These are phyloP conservation scores for Cystobasidiopsis lactophilus DNA, from an alignment of 768 basidiomycete species.

Conservation along the genomic window DNA sequence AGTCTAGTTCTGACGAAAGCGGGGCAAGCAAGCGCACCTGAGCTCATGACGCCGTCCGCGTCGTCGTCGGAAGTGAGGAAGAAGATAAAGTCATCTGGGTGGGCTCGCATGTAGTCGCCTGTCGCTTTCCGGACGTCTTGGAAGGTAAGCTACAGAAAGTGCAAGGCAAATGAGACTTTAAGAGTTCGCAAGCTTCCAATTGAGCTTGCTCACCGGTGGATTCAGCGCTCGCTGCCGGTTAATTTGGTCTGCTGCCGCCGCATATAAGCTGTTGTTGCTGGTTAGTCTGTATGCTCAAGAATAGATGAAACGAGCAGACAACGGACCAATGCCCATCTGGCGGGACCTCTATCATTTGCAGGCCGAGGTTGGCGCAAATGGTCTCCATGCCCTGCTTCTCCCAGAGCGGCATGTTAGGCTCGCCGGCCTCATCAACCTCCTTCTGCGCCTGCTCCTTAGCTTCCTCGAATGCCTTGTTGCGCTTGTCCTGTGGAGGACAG, in stretches of 20 bases:
- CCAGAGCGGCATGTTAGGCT: no score
- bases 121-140: conserved; percentile 42
- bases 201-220: not conserved
- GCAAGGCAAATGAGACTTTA: no score
- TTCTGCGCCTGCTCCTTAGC: no score
- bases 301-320: no score
- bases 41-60: conserved; percentile 47
- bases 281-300: no score
- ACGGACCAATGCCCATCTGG: conserved; percentile 70
- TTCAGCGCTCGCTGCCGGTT: conserved; percentile 25
- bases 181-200: no score
- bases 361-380: no score
- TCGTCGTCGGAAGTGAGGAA: conserved; percentile 49
- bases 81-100: conserved; percentile 76
- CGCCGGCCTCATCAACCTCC: no score
- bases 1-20: no score
- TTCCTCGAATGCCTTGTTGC: no score
- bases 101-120: conserved; percentile 53
- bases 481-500: no score
- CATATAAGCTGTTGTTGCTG: conserved; percentile 49
- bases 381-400: no score
- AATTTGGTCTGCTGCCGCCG: conserved; percentile 82
- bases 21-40: conserved; percentile 13
- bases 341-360: conserved; percentile 38
- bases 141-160: conserved; percentile 45